Evolutionary conservation across 495 filamentous ascomycete genomes (phyloP).

Genomic region (Tuber melanosporum): DNA sequence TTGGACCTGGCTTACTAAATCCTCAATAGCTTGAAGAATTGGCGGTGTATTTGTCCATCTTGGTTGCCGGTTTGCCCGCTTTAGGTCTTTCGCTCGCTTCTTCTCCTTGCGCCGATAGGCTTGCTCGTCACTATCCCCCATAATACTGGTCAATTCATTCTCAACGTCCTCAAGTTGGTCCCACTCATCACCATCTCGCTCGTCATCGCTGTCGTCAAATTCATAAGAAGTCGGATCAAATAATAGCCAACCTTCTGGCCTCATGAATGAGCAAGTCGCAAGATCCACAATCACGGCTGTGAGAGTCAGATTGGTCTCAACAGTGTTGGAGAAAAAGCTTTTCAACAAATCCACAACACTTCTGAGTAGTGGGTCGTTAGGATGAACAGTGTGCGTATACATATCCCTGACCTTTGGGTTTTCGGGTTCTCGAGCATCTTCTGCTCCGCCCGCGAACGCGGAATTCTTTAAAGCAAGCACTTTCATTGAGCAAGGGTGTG

Average conservation of each 20-base stretch:
- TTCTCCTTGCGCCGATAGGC: constrained; percentile 33
- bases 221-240: constrained; percentile 60
- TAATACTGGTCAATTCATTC: constrained; percentile 36
- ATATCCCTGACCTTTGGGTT: constrained; percentile 45
- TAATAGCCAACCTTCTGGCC: constrained; percentile 83
- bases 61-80: constrained; percentile 50
- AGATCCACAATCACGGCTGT: constrained; percentile 78
- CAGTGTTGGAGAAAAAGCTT: constrained; percentile 78
- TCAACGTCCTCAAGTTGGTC: constrained; percentile 36
- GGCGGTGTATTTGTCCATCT: constrained; percentile 50
- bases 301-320: constrained; percentile 79
- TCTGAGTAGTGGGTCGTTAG: constrained; percentile 69
- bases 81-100: constrained; percentile 41
- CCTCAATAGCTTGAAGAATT: constrained; percentile 49
- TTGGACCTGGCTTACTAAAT: constrained; percentile 58
- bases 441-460: constrained; percentile 48
- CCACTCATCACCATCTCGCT: constrained; percentile 33
- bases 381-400: constrained; percentile 55
- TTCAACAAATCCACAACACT: constrained; percentile 63
- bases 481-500: constrained; percentile 63
- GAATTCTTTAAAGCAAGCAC: constrained; percentile 53
- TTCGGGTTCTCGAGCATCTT: constrained; percentile 10
- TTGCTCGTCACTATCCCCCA: constrained; percentile 22
- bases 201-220: constrained; percentile 44
- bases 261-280: constrained; percentile 72